These are phyloP conservation scores for Collybia mongolica DNA, from an alignment of 768 basidiomycete species.

Conservation along the genomic window DNA sequence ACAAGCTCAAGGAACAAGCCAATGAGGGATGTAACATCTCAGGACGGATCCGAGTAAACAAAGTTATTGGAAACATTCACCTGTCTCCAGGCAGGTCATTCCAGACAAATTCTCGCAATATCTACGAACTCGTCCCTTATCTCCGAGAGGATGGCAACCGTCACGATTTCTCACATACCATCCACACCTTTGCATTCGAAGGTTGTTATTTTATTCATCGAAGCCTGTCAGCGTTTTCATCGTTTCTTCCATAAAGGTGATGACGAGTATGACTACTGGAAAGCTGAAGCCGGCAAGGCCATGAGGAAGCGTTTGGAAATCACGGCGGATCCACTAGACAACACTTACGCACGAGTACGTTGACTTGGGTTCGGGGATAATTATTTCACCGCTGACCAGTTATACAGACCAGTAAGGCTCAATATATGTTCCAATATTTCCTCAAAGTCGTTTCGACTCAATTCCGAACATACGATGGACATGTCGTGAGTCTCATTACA, in stretches of 20 bases:
- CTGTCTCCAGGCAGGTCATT: slow-evolving; percentile 95
- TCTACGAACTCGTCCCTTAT: slow-evolving; percentile 93
- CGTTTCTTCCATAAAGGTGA: slow-evolving; percentile 43
- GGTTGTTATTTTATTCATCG: slow-evolving; percentile 26
- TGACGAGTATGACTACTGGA: slow-evolving; percentile 75
- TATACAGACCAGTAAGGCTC: slow-evolving; percentile 64
- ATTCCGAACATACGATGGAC: slow-evolving; percentile 81
- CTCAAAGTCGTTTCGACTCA: slow-evolving; percentile 97
- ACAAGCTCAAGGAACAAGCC: slow-evolving; percentile 88
- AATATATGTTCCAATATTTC: slow-evolving; percentile 99
- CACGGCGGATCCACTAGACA: slow-evolving; percentile 73
- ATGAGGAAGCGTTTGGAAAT: slow-evolving; percentile 78
- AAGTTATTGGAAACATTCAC: slow-evolving; percentile 94
- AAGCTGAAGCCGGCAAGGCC: slow-evolving; percentile 55
- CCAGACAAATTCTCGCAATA: slow-evolving; percentile 76
- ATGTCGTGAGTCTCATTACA: slow-evolving; percentile 44
- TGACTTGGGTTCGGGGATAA: background rate
- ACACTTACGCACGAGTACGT: slow-evolving; percentile 54
- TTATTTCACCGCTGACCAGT: slow-evolving; percentile 2
- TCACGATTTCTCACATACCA: slow-evolving; percentile 91
- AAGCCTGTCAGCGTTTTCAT: background rate
- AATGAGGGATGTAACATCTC: slow-evolving; percentile 93
- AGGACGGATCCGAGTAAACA: slow-evolving; percentile 92
- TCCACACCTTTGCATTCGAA: slow-evolving; percentile 81
- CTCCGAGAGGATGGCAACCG: slow-evolving; percentile 82